phyloP scores from a whole-genome alignment of 2,329 filamentous ascomycete genomes.

The Fusarium sp. region DNA sequence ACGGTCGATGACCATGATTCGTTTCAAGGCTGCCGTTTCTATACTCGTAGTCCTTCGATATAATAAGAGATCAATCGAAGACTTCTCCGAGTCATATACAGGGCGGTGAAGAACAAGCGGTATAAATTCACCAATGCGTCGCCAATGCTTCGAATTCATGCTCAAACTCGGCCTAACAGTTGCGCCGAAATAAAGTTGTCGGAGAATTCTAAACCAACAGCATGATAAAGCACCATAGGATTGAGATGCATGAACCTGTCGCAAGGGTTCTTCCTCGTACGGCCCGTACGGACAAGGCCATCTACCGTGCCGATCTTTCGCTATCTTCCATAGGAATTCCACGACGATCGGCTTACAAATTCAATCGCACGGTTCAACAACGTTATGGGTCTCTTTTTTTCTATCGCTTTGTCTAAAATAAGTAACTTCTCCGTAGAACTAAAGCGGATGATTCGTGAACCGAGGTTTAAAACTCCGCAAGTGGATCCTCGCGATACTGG shows the following conservation, averaged over 20 bases:
- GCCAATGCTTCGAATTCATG: not conserved
- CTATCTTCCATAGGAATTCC: not conserved
- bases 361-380: not conserved
- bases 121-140: not conserved
- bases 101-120: not conserved
- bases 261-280: not conserved
- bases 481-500: constrained; percentile 1
- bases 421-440: constrained; percentile 9
- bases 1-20: no score
- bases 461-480: constrained; percentile 15
- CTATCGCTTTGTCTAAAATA: not conserved
- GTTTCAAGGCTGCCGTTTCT: no score
- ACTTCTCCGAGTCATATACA: not conserved
- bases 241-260: not conserved
- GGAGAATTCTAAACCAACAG: not conserved
- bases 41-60: no score
- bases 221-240: no score
- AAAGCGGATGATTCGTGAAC: constrained; percentile 4
- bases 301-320: not conserved
- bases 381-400: not conserved
- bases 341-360: constrained; percentile 15
- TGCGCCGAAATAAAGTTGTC: not conserved
- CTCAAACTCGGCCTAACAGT: not conserved
- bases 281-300: not conserved
- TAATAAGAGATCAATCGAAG: no score